Evolutionary conservation across 345 rosid genomes (phyloP).

Genomic region (Lumnitzera littorea): DNA sequence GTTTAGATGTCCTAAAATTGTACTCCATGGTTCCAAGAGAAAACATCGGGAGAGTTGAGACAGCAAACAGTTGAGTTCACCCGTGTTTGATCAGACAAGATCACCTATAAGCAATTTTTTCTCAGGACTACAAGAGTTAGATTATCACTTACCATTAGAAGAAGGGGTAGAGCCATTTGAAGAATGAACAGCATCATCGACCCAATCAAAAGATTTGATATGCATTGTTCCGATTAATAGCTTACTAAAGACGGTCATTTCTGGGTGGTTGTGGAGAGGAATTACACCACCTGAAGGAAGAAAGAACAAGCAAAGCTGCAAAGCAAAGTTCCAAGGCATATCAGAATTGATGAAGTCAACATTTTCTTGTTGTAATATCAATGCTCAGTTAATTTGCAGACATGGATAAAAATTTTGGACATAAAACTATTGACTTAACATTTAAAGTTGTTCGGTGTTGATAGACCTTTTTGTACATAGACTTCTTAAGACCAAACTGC

Average conservation of each 20-base stretch:
- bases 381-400: too few relatives aligned
- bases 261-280: constrained; percentile 79
- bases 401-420: too few relatives aligned
- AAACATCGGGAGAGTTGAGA: too few relatives aligned
- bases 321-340: neutral
- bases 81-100: constrained; percentile 1
- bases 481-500: too few relatives aligned
- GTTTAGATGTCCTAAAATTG: too few relatives aligned
- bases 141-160: constrained; percentile 24
- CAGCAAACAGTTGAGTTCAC: neutral
- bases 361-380: too few relatives aligned
- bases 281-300: constrained; percentile 58
- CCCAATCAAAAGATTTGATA: constrained; percentile 63
- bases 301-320: constrained; percentile 60
- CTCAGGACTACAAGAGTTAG: neutral
- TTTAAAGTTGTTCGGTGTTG: too few relatives aligned
- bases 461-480: too few relatives aligned
- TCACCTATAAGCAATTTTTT: neutral
- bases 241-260: constrained; percentile 70
- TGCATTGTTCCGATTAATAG: constrained; percentile 60
- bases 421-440: too few relatives aligned
- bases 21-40: too few relatives aligned
- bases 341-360: neutral
- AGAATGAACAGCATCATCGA: constrained; percentile 8
- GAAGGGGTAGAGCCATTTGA: constrained; percentile 7